phyloP scores from a whole-genome alignment of 306 rosid genomes.

The Styphnolobium japonicum region DNA sequence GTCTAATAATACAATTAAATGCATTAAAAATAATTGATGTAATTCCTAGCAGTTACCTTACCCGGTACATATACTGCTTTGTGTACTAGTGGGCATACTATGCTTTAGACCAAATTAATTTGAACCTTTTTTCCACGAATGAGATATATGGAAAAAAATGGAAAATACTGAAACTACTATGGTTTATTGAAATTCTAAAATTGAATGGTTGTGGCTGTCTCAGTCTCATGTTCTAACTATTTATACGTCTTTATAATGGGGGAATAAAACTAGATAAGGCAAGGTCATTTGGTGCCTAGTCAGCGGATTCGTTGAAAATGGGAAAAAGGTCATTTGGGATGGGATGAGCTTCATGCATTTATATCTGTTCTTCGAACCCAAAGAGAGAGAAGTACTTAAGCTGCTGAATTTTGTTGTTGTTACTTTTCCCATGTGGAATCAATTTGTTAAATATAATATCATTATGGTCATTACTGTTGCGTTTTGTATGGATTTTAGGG shows the following conservation, averaged over 20 bases:
- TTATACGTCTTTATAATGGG: not conserved
- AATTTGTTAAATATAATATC: conserved; percentile 17
- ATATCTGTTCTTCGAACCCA: not conserved
- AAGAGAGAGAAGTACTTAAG: not conserved
- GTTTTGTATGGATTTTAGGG: conserved; percentile 64
- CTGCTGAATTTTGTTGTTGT: not conserved
- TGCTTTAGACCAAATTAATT: not conserved
- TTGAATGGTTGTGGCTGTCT: not conserved
- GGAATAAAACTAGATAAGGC: not conserved
- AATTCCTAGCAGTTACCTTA: not conserved
- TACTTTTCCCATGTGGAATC: not conserved
- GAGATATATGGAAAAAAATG: conserved; percentile 1
- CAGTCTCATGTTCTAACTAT: not conserved
- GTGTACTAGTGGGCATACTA: not conserved
- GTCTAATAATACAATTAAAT: not conserved
- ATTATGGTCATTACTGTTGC: conserved; percentile 17
- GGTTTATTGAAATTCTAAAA: not conserved
- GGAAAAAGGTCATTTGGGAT: not conserved
- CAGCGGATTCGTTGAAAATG: not conserved
- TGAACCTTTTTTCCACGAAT: not conserved
- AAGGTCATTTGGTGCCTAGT: not conserved
- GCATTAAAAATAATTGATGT: not conserved
- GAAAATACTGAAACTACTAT: not conserved
- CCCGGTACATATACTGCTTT: not conserved
- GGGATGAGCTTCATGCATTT: not conserved